Evolutionary conservation across 768 basidiomycete genomes (phyloP).

Genomic region (Calocera cornea): DNA sequence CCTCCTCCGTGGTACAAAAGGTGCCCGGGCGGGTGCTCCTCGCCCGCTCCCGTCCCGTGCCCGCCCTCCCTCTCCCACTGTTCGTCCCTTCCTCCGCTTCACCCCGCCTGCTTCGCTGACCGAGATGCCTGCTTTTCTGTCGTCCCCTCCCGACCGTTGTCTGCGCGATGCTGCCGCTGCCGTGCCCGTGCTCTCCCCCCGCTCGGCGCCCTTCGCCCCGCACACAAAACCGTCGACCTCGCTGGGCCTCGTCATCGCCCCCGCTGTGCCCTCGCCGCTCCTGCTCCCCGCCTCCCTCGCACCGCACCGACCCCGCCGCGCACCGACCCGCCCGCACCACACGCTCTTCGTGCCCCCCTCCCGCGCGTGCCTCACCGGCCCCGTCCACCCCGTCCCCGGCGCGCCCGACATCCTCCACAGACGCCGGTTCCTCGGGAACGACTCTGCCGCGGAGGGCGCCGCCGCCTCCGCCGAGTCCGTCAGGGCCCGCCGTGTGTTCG

Average conservation of each 20-base stretch:
- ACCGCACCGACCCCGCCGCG: neutral
- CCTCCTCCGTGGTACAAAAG: too few relatives aligned
- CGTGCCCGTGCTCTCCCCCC: neutral
- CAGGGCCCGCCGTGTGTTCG: neutral
- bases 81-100: neutral
- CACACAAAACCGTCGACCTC: neutral
- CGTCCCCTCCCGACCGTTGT: neutral
- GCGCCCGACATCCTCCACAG: neutral
- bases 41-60: too few relatives aligned
- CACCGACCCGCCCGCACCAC: neutral
- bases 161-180: neutral
- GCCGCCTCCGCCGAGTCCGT: neutral
- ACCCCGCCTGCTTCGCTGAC: neutral
- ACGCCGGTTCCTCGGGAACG: neutral
- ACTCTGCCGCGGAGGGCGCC: neutral
- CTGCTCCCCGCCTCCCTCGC: neutral
- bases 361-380: neutral
- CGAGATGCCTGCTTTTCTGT: constrained; percentile 1
- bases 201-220: neutral
- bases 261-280: neutral
- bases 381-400: neutral
- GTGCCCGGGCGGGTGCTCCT: too few relatives aligned
- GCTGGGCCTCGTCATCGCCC: neutral
- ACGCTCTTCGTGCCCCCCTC: neutral
- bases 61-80: too few relatives aligned